phyloP scores from a whole-genome alignment of 2,329 filamentous ascomycete genomes.

The Trichophaea hybrida region DNA sequence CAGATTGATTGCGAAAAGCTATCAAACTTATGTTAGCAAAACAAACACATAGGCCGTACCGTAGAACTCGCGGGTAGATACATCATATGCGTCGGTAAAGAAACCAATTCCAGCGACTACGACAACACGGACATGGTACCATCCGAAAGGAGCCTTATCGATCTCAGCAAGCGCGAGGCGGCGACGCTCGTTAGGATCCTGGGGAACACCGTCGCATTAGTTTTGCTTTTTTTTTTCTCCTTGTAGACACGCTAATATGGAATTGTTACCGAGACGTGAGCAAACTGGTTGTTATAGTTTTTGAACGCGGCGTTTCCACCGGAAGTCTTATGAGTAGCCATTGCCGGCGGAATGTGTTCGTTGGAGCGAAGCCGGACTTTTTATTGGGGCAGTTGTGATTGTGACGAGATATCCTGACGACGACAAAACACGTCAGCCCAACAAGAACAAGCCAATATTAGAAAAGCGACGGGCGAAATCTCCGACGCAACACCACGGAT shows the following conservation, averaged over 20 bases:
- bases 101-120: conserved; percentile 72
- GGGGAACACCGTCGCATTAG: conserved; percentile 15
- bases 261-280: conserved; percentile 33
- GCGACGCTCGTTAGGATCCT: conserved; percentile 63
- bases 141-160: conserved; percentile 67
- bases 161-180: conserved; percentile 68
- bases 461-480: too few species aligned
- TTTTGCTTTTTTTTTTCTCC: background rate
- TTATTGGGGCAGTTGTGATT: background rate
- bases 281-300: conserved; percentile 65
- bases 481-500: too few species aligned
- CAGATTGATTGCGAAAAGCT: conserved; percentile 63
- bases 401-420: background rate
- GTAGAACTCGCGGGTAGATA: conserved; percentile 4
- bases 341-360: conserved; percentile 9
- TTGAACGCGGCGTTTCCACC: conserved; percentile 59
- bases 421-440: background rate
- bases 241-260: background rate
- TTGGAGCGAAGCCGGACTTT: background rate
- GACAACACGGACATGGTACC: conserved; percentile 67
- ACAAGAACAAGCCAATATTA: too few species aligned
- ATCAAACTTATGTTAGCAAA: background rate
- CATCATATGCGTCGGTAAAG: conserved; percentile 72
- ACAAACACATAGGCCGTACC: background rate
- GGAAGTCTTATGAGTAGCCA: conserved; percentile 34